Base-by-base conservation (phyloP, 331 rosid genomes). In the Malus hybrid region DNA sequence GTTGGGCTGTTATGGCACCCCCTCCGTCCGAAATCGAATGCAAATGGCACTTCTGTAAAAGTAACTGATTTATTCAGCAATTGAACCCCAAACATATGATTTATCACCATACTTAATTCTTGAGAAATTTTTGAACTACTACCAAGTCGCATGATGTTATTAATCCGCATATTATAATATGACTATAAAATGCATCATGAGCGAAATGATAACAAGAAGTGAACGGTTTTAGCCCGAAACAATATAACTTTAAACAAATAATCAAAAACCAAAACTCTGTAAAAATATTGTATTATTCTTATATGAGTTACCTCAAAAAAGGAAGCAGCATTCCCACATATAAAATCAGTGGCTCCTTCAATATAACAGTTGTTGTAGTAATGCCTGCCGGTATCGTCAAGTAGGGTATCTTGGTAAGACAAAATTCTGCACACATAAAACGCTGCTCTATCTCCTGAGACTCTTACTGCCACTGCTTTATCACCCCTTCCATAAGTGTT, bases 261-360 rank as follows among this genome's bases (percentile, higher is more conserved):
- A 39, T 39, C 13, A 39, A 39, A 39, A 39, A 39, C 46, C 46
- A 39, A 39, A 39, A 39, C 46, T 39, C 46, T 39, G 24, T 24
- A 39, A 39, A 39, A 39, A 39, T 39, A 10, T 39, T 39, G 46
- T 39, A 39, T 24, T 24, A 24, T 39, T 39, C 46, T 10, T 10
- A 39, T 39, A 39, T 39, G 13, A 57, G 22, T 19, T 33, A 83
- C 90, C 86, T 85, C 87, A 27, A 76, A 87, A 1, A 87, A 64
- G 29, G 91, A 87, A 62, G 82, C 84, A 14, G 83, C 91, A 54
- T 85, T 77, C 24, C 91, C 91, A 64, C 87, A 87, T 6, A 87
- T 85, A 78, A 87, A 87, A 60, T 87, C 91, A 7, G 80, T 80
- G 3, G 67, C 91, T 74, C 89, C 91, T 85, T 87, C 77, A 11